A percentile compares a stretch with the other conserved stretches of the same genome.
Conservation (phyloP, 495 filamentous ascomycete species). For the Lepraria neglecta region DNA sequence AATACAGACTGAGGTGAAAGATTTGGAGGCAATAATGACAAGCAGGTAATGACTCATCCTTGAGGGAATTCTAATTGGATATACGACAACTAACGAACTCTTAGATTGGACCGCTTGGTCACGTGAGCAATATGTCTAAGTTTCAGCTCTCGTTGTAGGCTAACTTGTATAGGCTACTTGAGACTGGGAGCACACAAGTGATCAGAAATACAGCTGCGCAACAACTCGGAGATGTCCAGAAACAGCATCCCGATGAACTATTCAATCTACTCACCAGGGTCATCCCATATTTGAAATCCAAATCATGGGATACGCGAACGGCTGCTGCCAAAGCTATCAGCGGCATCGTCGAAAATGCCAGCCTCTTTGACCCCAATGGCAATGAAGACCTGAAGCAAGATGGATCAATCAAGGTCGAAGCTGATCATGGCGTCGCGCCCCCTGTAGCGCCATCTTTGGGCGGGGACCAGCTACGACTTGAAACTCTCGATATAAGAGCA, state of each 20-base stretch:
- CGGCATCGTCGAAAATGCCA: conserved; percentile 84
- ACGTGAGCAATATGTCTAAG: conserved; percentile 58
- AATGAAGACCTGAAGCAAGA: conserved; percentile 56
- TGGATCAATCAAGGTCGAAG: conserved; percentile 39
- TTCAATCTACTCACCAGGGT: conserved; percentile 97
- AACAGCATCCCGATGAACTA: conserved; percentile 91
- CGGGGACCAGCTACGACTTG: conserved; percentile 62
- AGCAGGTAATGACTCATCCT: conserved; percentile 41
- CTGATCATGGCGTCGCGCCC: conserved; percentile 33
- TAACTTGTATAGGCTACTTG: conserved; percentile 61
- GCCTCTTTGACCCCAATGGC: conserved; percentile 79
- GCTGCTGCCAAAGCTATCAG: conserved; percentile 90
- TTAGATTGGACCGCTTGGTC: conserved; percentile 83
- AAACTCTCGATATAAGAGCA: conserved; percentile 66
- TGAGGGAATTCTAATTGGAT: conserved; percentile 13
- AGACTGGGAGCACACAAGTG: conserved; percentile 88
- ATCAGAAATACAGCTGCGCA: conserved; percentile 95
- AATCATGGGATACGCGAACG: conserved; percentile 90
- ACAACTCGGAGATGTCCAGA: conserved; percentile 94
- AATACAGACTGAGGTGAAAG: neutral
- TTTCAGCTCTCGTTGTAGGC: conserved; percentile 7
- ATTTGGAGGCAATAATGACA: conserved; percentile 39
- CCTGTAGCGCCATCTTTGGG: conserved; percentile 16
- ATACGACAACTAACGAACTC: conserved; percentile 10
- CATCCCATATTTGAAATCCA: conserved; percentile 83